Evolutionary conservation across 352 stramenopile species (phyloP), one percentile per base, ranked within the genome.

Genomic region (Phytophthora ramorum): DNA sequence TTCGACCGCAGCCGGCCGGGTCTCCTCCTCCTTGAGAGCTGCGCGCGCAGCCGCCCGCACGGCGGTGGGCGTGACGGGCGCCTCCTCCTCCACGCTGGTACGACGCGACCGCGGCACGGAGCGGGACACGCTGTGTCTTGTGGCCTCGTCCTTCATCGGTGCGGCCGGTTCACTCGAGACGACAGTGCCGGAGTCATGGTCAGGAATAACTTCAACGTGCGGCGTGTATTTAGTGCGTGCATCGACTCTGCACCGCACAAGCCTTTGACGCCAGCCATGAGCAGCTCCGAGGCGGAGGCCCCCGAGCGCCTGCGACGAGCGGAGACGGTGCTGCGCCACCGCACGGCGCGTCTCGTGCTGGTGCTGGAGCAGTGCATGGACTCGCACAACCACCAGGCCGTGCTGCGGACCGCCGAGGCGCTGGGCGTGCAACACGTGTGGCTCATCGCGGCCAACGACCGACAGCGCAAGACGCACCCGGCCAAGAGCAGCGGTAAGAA

Each of bases 341-440:
- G 87, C 40, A 93, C 84, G 41, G 71, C 79, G 8, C 79, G 85
- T 35, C 70, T 93, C 47, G 74, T 92, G 48, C 73, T 95, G 26
- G 87, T 95, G 48, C 66, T 95, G 51, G 85, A 95, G 73, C 81
- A 90, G 44, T 88, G 84, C 45, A 88, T 89, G 78, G 81, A 93
- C 76, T 86, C 83, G 22, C 83, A 93, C 64, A 91, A 98, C 62
- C 90, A 97, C 71, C 84, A 96, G 52, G 88, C 92, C 34, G 90
- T 98, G 62, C 80, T 98, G 55, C 89, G 92, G 10, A 98, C 96
- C 16, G 92, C 91, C 7, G 94, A 98, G 80, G 91, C 91, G 17
- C 69, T 98, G 37, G 95, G 95, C n/a, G 81, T 98, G 5, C 93
- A 98, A 79, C 78, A 97, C 67, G 90, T 98, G 22, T 98, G 81